Evolutionary conservation across 2,329 filamentous ascomycete species (phyloP), one percentile per base, ranked within the genome.

Genomic region (Epichloe hybrida): DNA sequence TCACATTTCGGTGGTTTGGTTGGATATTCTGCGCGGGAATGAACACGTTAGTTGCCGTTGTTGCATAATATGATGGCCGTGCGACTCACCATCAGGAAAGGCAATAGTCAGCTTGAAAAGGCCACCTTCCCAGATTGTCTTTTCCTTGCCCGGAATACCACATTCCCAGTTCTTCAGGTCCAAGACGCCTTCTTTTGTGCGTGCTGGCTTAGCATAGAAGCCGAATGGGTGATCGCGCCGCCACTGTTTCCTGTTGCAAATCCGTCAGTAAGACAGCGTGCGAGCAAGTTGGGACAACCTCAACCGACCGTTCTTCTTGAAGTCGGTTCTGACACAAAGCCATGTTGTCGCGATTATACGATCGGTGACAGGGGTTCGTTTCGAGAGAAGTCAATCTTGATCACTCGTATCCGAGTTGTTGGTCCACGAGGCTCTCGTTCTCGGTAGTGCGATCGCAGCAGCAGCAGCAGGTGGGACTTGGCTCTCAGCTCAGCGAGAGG

Each of bases 1-100:
- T 68, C 80, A 95, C 93, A 98, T 72, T 98, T 98, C 1, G 93
- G 93, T 35, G 93, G 93, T 69, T 98, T 98, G 48, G 94, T 98
- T 15, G 93, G 93, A 67, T 98, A 98, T 63, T 98, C 93, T 95
- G 35, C 5, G 37, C 2, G 12, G 9, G 31, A 38, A 34, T 31
- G 7, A 34, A 11, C 3, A 5, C 27, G 27, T 51, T 27, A 51
- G 44, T 39, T 23, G 36, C 4, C 17, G 34, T 20, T 21, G 3
- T 27, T 5, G 6, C 20, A n/a, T n/a, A 23, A 2, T 7, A 15
- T 7, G 61, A 39, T 31, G 4, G 56, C 48, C 38, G 36, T 38
- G 45, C 55, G 47, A 70, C 81, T 67, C 70, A 93, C 89, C 90
- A 62, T 98, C 93, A 0, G 94, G 93, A 61, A 98, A 98, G 11